Evolutionary conservation across 306 rosid genomes (phyloP).

Genomic region (Arachis stenosperma): DNA sequence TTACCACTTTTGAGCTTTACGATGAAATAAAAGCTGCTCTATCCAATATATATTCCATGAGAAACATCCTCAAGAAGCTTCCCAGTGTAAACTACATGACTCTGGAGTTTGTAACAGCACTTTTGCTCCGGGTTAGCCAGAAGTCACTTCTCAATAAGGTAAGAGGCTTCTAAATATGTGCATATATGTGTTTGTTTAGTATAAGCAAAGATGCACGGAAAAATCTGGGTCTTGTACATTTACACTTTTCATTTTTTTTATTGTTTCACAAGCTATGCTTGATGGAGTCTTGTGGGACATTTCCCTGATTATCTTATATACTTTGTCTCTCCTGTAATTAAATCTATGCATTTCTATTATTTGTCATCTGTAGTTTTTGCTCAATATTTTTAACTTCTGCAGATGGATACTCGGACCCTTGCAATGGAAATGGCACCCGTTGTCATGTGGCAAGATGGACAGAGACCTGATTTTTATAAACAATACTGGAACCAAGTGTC

Average conservation of each 20-base stretch:
- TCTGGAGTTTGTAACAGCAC: conserved; percentile 85
- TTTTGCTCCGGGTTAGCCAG: conserved; percentile 85
- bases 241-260: neutral
- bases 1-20: conserved; percentile 78
- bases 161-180: conserved; percentile 41
- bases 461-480: conserved; percentile 62
- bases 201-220: conserved; percentile 4
- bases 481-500: conserved; percentile 72
- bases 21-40: conserved; percentile 75
- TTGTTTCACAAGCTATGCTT: conserved; percentile 5
- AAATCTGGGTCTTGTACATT: neutral
- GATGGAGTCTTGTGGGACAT: neutral
- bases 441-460: conserved; percentile 79
- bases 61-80: conserved; percentile 78
- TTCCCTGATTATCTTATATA: conserved; percentile 1
- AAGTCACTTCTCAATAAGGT: conserved; percentile 89
- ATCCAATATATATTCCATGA: conserved; percentile 72
- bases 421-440: conserved; percentile 94
- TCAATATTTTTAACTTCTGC: conserved; percentile 42
- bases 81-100: conserved; percentile 93
- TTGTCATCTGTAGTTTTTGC: conserved; percentile 18
- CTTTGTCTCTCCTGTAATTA: conserved; percentile 8
- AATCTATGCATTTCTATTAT: neutral
- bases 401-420: conserved; percentile 87
- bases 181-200: conserved; percentile 16